These are phyloP conservation scores for Globisporangium sylvaticum DNA, from an alignment of 352 stramenopile species.

Conservation along the genomic window DNA sequence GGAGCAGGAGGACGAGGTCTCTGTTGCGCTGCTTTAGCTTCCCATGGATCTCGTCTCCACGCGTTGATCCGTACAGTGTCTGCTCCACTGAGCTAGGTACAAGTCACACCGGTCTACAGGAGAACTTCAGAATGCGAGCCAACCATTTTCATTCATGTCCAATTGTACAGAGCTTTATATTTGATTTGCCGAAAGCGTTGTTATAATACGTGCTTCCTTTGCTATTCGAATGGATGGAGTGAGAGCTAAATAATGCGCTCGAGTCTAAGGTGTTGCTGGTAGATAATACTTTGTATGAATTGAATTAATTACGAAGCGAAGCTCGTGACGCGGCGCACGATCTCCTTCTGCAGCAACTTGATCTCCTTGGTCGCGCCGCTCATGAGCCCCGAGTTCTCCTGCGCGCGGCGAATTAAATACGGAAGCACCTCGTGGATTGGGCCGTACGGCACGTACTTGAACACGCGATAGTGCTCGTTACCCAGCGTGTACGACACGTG, in stretches of 20 bases:
- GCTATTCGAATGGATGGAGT: not conserved
- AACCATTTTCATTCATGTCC: conserved; percentile 1
- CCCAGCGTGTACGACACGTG: conserved; percentile 96
- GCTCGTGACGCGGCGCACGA: conserved; percentile 41
- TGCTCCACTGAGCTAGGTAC: not conserved
- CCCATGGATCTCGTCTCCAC: not conserved
- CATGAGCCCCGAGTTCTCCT: conserved; percentile 95
- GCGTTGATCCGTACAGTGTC: not conserved
- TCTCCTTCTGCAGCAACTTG: conserved; percentile 59
- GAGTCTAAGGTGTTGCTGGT: not conserved
- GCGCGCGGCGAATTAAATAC: conserved; percentile 95
- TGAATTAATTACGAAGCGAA: conserved; percentile 4
- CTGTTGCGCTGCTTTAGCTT: conserved; percentile 10
- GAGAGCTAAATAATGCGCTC: not conserved
- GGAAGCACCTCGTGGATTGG: conserved; percentile 95
- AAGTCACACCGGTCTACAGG: not conserved
- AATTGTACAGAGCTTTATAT: conserved; percentile 1
- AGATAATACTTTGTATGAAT: not conserved
- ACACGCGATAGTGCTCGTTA: conserved; percentile 90
- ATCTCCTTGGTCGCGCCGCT: conserved; percentile 78
- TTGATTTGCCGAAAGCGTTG: not conserved
- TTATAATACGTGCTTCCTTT: not conserved
- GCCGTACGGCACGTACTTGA: conserved; percentile 98
- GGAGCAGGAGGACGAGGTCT: conserved; percentile 2
- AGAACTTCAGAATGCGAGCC: not conserved